phyloP scores from a whole-genome alignment of 495 filamentous ascomycete species.

The Aspergillus avenaceus region DNA sequence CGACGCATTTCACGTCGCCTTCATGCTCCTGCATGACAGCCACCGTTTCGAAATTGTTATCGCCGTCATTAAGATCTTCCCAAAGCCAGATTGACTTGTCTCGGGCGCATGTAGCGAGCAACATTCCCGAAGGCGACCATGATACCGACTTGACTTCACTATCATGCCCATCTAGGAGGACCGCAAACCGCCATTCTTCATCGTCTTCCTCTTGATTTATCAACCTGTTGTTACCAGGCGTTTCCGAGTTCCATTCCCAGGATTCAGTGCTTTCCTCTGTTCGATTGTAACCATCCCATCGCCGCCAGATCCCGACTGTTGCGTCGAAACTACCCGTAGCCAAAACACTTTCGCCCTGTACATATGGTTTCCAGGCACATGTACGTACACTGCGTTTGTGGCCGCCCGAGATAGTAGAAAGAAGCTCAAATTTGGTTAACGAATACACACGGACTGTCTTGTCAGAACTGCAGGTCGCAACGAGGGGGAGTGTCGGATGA shows the following conservation, averaged over 20 bases:
- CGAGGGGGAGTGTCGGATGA: slow-evolving; percentile 80
- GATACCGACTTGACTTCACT: slow-evolving; percentile 85
- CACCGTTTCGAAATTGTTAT: slow-evolving; percentile 93
- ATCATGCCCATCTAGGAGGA: slow-evolving; percentile 90
- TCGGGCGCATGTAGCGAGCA: slow-evolving; percentile 82
- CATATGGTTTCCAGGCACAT: slow-evolving; percentile 77
- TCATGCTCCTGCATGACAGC: slow-evolving; percentile 92
- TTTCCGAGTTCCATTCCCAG: not conserved
- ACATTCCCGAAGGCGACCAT: slow-evolving; percentile 74
- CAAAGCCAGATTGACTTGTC: slow-evolving; percentile 99
- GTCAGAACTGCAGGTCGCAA: slow-evolving; percentile 84
- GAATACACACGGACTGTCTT: slow-evolving; percentile 86
- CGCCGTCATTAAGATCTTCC: slow-evolving; percentile 81
- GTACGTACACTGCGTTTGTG: slow-evolving; percentile 83
- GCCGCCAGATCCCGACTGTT: slow-evolving; percentile 83
- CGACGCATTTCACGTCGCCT: slow-evolving; percentile 89
- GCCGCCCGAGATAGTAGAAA: slow-evolving; percentile 76
- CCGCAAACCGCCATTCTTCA: slow-evolving; percentile 81
- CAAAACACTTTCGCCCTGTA: slow-evolving; percentile 64
- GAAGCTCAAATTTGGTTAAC: slow-evolving; percentile 69
- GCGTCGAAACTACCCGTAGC: slow-evolving; percentile 90
- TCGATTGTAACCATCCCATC: slow-evolving; percentile 48
- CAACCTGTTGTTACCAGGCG: slow-evolving; percentile 11
- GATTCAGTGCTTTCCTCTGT: slow-evolving; percentile 15
- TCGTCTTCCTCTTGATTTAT: slow-evolving; percentile 49